Conservation (phyloP, 345 rosid genomes). For the Eucalyptus caleyi region DNA sequence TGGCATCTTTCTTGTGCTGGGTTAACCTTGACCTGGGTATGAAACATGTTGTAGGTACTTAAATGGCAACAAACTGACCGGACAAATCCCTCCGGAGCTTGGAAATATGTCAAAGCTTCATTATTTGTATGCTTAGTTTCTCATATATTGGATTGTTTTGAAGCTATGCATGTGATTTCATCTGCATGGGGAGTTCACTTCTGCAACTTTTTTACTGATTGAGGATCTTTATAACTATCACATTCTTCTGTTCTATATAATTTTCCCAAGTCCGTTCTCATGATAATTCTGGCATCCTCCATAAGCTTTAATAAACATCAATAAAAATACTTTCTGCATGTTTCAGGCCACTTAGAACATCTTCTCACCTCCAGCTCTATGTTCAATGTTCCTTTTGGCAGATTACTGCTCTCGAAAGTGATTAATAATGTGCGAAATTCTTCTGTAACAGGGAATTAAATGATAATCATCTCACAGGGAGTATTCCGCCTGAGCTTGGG, state of each 20-base stretch:
- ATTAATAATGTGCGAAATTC: not conserved
- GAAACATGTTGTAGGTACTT: conserved; percentile 47
- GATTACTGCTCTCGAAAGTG: not conserved
- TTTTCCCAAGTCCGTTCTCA: not conserved
- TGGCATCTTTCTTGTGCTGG: not conserved
- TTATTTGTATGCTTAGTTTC: conserved; percentile 45
- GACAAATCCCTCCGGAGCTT: conserved; percentile 82
- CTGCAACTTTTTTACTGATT: not conserved
- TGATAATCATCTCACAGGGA: conserved; percentile 63
- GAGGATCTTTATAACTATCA: not conserved
- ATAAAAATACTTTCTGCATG: not conserved
- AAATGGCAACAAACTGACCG: conserved; percentile 73
- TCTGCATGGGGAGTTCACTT: not conserved
- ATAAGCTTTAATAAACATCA: not conserved
- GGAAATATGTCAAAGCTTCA: conserved; percentile 97
- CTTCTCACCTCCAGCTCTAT: not conserved
- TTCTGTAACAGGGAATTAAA: conserved; percentile 74
- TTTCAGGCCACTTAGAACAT: not conserved
- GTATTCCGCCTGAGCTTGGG: conserved; percentile 87
- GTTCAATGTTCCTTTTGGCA: not conserved
- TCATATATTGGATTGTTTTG: not conserved
- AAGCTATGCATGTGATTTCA: not conserved
- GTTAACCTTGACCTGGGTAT: not conserved
- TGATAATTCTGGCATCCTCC: not conserved
- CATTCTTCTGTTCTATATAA: not conserved